Conservation (phyloP, 345 rosid genomes). For the Populus nigra region DNA sequence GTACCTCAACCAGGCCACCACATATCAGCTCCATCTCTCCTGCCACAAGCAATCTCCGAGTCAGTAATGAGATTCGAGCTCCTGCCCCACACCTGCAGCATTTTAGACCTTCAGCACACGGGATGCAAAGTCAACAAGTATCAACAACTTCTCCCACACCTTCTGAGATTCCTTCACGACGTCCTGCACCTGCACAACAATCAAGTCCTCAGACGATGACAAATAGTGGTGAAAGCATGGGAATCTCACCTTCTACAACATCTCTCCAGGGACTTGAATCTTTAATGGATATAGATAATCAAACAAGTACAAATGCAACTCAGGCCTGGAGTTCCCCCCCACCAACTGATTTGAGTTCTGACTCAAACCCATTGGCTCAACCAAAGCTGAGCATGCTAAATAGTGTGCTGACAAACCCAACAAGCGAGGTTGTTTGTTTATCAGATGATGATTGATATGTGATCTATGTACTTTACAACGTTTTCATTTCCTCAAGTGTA, state of each 20-base stretch:
- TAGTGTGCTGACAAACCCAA: conserved; percentile 3
- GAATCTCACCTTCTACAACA: conserved; percentile 8
- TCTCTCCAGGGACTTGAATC: conserved; percentile 24
- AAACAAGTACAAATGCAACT: conserved; percentile 8
- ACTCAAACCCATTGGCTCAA: neutral
- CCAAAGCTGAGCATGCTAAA: conserved; percentile 3
- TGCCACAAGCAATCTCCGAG: conserved; percentile 30
- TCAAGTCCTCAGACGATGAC: conserved; percentile 6
- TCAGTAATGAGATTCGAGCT: conserved; percentile 40
- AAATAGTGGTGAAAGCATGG: conserved; percentile 2
- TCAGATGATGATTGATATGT: conserved; percentile 54
- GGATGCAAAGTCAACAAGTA: conserved; percentile 16
- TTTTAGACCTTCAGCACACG: conserved; percentile 35
- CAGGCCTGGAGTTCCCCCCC: conserved; percentile 10
- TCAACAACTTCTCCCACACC: conserved; percentile 12
- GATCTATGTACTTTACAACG: too few species aligned
- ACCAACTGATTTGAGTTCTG: conserved; percentile 5
- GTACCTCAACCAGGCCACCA: conserved; percentile 32
- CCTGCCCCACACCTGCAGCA: conserved; percentile 56
- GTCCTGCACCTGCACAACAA: conserved; percentile 17
- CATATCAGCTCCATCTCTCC: conserved; percentile 29
- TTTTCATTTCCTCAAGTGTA: neutral
- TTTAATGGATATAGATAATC: conserved; percentile 19
- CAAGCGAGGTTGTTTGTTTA: conserved; percentile 43
- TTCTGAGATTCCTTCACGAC: conserved; percentile 10